Conservation (phyloP, 176 grass and related monocot species). For the Guadua angustifolia region DNA sequence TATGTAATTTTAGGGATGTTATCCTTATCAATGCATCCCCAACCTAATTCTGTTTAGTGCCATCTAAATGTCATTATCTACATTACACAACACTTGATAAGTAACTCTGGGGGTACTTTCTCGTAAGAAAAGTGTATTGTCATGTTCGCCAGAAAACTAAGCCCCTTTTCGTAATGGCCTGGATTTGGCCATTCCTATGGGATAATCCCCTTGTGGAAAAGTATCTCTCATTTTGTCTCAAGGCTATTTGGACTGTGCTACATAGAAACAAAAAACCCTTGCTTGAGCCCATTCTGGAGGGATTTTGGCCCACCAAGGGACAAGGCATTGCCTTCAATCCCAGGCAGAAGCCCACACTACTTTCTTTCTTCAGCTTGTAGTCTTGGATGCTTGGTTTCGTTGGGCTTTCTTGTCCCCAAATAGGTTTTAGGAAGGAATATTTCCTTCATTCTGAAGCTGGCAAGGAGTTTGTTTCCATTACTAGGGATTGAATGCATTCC, state of each 20-base stretch:
- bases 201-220: not conserved
- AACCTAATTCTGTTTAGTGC: not conserved
- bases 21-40: not conserved
- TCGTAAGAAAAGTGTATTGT: not conserved
- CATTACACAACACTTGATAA: not conserved
- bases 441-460: not conserved
- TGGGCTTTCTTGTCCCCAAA: not conserved
- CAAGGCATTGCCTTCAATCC: not conserved
- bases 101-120: not conserved
- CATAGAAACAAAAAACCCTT: not conserved
- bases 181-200: not conserved
- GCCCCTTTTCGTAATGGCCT: not conserved
- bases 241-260: not conserved
- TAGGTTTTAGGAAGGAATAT: not conserved
- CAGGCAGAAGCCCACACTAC: not conserved
- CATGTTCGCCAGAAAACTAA: not conserved
- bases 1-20: not conserved
- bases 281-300: constrained; percentile 2
- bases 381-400: not conserved
- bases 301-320: constrained; percentile 5
- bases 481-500: not conserved
- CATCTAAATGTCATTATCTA: not conserved
- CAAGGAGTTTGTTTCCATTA: not conserved
- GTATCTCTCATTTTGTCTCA: not conserved
- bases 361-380: not conserved